phyloP scores from a whole-genome alignment of 2,329 filamentous ascomycete genomes.

The Endoconidiophora polonica region DNA sequence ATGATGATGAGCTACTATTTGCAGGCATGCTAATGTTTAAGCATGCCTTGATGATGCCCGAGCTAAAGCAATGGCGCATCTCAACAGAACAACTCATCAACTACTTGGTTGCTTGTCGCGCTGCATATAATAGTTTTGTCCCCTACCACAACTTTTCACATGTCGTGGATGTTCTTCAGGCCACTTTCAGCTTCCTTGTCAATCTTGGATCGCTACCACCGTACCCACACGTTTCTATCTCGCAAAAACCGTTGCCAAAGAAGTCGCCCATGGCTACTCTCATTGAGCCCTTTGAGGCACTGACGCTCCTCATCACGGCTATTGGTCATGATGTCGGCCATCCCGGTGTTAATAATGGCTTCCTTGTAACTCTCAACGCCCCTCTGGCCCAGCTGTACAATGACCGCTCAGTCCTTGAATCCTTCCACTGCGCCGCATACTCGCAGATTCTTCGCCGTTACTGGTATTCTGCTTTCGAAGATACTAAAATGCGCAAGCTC shows the following conservation, averaged over 20 bases:
- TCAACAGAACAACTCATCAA: slow-evolving; percentile 63
- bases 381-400: slow-evolving; percentile 92
- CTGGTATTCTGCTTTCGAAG: slow-evolving; percentile 71
- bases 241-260: slow-evolving; percentile 18
- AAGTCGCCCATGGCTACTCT: slow-evolving; percentile 56
- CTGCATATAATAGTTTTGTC: slow-evolving; percentile 91
- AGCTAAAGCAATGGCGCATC: slow-evolving; percentile 66
- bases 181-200: slow-evolving; percentile 77
- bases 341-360: slow-evolving; percentile 95
- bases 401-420: slow-evolving; percentile 88
- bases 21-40: slow-evolving; percentile 78
- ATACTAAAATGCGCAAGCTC: slow-evolving; percentile 63
- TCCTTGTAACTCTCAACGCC: slow-evolving; percentile 78
- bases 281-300: slow-evolving; percentile 70
- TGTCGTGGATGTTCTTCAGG: slow-evolving; percentile 89
- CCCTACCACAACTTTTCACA: slow-evolving; percentile 98
- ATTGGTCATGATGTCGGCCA: slow-evolving; percentile 97
- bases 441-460: slow-evolving; percentile 87
- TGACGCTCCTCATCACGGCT: slow-evolving; percentile 84
- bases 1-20: slow-evolving; percentile 77
- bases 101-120: slow-evolving; percentile 75
- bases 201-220: slow-evolving; percentile 59
- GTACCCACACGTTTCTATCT: slow-evolving; percentile 30
- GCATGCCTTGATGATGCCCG: slow-evolving; percentile 68
- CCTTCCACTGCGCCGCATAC: slow-evolving; percentile 93